A percentile compares a stretch with the other conserved stretches of the same genome.
phyloP scores from a whole-genome alignment of 768 basidiomycete genomes.

The Fibroporia radiculosa region DNA sequence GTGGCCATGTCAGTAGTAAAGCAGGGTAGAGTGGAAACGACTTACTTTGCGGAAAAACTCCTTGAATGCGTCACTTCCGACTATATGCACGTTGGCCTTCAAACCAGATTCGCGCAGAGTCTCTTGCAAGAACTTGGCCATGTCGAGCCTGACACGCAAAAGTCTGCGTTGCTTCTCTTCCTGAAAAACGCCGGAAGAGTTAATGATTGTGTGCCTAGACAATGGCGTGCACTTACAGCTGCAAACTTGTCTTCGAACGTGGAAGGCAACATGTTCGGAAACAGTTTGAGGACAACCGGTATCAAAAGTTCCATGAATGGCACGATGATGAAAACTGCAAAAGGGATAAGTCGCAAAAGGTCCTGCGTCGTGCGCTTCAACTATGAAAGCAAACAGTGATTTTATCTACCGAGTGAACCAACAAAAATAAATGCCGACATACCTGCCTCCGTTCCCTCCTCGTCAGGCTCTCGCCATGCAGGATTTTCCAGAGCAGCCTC shows the following conservation, averaged over 20 bases:
- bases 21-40: background rate
- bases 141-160: slow-evolving; percentile 88
- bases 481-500: slow-evolving; percentile 83
- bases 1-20: background rate
- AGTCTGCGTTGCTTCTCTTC: slow-evolving; percentile 97
- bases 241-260: slow-evolving; percentile 98
- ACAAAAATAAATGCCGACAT: slow-evolving; percentile 14
- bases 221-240: slow-evolving; percentile 46
- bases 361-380: slow-evolving; percentile 91
- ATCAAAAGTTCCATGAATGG: slow-evolving; percentile 98
- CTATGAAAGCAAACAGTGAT: slow-evolving; percentile 32
- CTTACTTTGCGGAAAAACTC: slow-evolving; percentile 96
- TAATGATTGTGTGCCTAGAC: background rate
- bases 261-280: slow-evolving; percentile 98
- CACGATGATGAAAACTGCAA: slow-evolving; percentile 89
- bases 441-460: slow-evolving; percentile 92
- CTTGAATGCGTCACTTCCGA: slow-evolving; percentile 94
- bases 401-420: background rate
- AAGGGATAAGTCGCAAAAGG: slow-evolving; percentile 86
- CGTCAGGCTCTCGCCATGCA: slow-evolving; percentile 87
- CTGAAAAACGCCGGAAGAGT: slow-evolving; percentile 28
- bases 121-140: slow-evolving; percentile 99
- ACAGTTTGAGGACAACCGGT: slow-evolving; percentile 92
- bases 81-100: slow-evolving; percentile 87
- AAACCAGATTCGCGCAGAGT: slow-evolving; percentile 91